phyloP scores from a whole-genome alignment of 2,329 filamentous ascomycete species.

The Hymenoscyphus scutula region DNA sequence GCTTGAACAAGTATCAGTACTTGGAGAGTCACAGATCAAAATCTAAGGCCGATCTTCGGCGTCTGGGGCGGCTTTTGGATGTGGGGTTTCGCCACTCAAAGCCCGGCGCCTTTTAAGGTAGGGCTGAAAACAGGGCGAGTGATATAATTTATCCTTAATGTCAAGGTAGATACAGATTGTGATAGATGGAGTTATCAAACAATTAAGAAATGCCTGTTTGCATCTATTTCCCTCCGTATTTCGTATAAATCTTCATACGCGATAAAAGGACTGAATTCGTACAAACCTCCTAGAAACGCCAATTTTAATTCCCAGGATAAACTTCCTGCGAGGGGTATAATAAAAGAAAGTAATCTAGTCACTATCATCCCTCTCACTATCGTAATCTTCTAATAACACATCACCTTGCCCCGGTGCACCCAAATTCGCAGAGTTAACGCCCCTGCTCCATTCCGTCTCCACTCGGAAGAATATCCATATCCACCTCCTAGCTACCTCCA shows the following conservation, averaged over 20 bases:
- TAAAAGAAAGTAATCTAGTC: neutral
- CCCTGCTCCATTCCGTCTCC: conserved; percentile 86
- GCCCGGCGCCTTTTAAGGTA: no score
- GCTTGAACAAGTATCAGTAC: neutral
- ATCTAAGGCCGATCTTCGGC: conserved; percentile 1
- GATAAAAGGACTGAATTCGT: neutral
- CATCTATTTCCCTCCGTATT: neutral
- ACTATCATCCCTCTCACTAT: conserved; percentile 57
- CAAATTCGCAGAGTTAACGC: conserved; percentile 37
- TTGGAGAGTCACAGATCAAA: neutral
- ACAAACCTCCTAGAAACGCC: neutral
- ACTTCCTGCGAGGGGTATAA: neutral
- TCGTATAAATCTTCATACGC: neutral
- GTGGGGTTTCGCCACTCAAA: no score
- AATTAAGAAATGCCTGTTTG: no score
- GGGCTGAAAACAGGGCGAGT: no score
- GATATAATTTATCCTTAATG: no score
- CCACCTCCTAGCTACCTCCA: conserved; percentile 88
- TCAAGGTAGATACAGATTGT: no score
- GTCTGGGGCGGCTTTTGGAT: no score
- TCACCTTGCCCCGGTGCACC: conserved; percentile 62
- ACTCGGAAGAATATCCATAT: conserved; percentile 96
- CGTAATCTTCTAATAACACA: conserved; percentile 71
- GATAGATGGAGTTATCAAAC: no score
- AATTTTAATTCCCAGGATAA: neutral